These are phyloP conservation scores for Lumnitzera racemosa DNA, from an alignment of 345 rosid genomes.

Conservation along the genomic window DNA sequence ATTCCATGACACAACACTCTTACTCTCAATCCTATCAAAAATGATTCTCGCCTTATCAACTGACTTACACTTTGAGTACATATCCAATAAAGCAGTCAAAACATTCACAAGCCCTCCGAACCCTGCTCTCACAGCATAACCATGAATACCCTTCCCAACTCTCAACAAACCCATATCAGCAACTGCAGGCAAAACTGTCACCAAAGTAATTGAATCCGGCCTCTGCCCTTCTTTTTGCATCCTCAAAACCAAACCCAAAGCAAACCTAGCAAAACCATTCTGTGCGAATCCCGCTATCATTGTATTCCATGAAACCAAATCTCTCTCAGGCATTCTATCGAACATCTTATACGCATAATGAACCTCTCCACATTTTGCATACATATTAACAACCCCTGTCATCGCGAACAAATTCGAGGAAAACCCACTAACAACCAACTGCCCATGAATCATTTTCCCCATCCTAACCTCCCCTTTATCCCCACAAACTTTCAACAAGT, in stretches of 20 bases:
- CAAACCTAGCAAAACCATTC: conserved; percentile 51
- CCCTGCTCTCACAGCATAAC: conserved; percentile 50
- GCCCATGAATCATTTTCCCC: conserved; percentile 74
- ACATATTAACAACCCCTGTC: conserved; percentile 67
- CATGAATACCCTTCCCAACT: conserved; percentile 62
- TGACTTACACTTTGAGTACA: conserved; percentile 66
- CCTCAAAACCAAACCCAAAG: conserved; percentile 47
- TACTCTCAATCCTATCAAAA: conserved; percentile 46
- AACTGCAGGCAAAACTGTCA: conserved; percentile 68
- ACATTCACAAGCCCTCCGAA: conserved; percentile 56
- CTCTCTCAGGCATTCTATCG: conserved; percentile 77
- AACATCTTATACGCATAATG: conserved; percentile 70
- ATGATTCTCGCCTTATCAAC: conserved; percentile 39
- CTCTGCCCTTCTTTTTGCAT: conserved; percentile 55
- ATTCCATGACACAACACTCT: conserved; percentile 77
- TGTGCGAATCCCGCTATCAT: conserved; percentile 73
- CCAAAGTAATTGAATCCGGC: conserved; percentile 62
- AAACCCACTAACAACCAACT: conserved; percentile 55
- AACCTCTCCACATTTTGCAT: conserved; percentile 52
- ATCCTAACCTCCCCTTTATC: conserved; percentile 41
- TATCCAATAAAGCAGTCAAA: conserved; percentile 58
- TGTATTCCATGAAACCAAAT: conserved; percentile 78
- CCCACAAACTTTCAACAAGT: conserved; percentile 63
- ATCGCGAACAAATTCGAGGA: conserved; percentile 50
- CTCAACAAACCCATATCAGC: conserved; percentile 35